Conservation (phyloP, 768 basidiomycete species). For the Leccinum variicolor region DNA sequence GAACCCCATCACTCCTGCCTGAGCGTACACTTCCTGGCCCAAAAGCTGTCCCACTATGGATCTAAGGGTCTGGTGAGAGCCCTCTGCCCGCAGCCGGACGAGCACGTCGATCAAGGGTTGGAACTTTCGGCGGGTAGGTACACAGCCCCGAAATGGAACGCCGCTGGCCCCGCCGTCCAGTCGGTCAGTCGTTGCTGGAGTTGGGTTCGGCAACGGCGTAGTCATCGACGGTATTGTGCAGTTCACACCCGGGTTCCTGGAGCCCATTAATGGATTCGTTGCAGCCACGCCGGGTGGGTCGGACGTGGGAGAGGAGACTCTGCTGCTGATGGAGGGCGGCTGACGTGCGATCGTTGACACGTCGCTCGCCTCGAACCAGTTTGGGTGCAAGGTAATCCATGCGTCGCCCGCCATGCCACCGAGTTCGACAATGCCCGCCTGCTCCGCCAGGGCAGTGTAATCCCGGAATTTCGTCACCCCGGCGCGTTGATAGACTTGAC, state of each 20-base stretch:
- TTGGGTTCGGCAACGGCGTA: not conserved
- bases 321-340: not conserved
- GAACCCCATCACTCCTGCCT: slow-evolving; percentile 40
- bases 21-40: slow-evolving; percentile 31
- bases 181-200: not conserved
- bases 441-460: slow-evolving; percentile 27
- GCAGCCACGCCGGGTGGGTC: slow-evolving; percentile 7
- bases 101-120: slow-evolving; percentile 34
- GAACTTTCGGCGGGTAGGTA: slow-evolving; percentile 19
- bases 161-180: not conserved
- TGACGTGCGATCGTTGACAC: not conserved
- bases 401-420: slow-evolving; percentile 9
- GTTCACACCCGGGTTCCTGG: slow-evolving; percentile 1
- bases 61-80: slow-evolving; percentile 33
- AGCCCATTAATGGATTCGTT: slow-evolving; percentile 2
- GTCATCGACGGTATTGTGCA: not conserved
- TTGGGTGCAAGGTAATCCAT: slow-evolving; percentile 30
- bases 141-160: not conserved
- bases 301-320: slow-evolving; percentile 12
- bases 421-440: slow-evolving; percentile 26
- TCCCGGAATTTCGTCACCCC: slow-evolving; percentile 28
- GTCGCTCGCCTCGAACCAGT: slow-evolving; percentile 14
- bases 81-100: slow-evolving; percentile 29
- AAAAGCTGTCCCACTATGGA: slow-evolving; percentile 37
- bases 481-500: slow-evolving; percentile 20